These are phyloP conservation scores for Panicum virgatum DNA, from an alignment of 202 grass and related monocot genomes.

Conservation along the genomic window DNA sequence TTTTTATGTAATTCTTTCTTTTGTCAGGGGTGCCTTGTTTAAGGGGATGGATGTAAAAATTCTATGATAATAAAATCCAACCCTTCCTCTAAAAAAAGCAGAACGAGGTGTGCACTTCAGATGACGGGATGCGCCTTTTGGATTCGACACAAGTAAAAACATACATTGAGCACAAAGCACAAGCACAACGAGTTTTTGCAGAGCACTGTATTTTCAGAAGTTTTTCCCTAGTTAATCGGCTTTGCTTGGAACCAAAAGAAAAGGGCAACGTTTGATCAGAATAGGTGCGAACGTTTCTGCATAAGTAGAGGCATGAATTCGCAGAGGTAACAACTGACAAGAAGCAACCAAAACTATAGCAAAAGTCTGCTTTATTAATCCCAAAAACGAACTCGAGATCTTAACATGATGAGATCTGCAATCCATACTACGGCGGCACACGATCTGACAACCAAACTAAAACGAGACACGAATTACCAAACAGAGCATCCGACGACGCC, in stretches of 20 bases:
- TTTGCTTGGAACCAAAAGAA: not conserved
- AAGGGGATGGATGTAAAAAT: too few relatives aligned
- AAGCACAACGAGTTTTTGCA: too few relatives aligned
- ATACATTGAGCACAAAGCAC: too few relatives aligned
- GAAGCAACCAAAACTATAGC: not conserved
- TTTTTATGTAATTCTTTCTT: too few relatives aligned
- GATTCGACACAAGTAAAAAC: too few relatives aligned
- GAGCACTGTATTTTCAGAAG: not conserved
- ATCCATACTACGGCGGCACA: not conserved
- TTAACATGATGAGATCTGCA: conserved; percentile 4
- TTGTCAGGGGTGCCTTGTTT: too few relatives aligned
- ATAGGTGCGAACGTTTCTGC: not conserved
- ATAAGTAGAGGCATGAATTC: not conserved
- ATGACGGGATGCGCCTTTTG: too few relatives aligned
- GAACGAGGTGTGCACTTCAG: too few relatives aligned
- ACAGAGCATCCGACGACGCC: not conserved
- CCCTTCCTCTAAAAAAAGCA: too few relatives aligned
- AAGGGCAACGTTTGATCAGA: too few relatives aligned
- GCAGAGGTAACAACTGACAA: too few relatives aligned
- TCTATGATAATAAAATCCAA: too few relatives aligned
- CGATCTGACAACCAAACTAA: not conserved
- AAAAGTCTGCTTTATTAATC: conserved; percentile 27
- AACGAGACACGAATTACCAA: not conserved
- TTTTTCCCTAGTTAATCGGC: not conserved
- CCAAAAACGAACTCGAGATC: not conserved